These are phyloP conservation scores for Tricholoma sp. DNA, from an alignment of 768 basidiomycete species.

Conservation along the genomic window DNA sequence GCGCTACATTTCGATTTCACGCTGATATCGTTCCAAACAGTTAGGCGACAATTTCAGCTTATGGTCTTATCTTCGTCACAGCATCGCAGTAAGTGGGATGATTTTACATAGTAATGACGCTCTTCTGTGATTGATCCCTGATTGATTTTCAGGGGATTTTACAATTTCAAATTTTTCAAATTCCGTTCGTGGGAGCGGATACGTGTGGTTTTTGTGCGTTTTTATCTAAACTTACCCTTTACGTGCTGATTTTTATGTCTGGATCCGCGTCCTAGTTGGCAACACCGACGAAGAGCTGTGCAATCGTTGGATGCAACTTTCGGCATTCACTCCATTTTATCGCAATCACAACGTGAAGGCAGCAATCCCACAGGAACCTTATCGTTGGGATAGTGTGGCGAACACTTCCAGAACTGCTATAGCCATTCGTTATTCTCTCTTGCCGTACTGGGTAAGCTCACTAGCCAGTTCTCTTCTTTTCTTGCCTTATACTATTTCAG, in stretches of 20 bases:
- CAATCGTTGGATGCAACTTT: constrained; percentile 83
- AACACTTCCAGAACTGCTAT: constrained; percentile 70
- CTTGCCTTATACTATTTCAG: constrained; percentile 25
- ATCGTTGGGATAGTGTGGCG: constrained; percentile 76
- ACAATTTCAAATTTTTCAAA: constrained; percentile 81
- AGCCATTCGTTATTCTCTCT: constrained; percentile 59
- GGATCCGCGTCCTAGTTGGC: constrained; percentile 24
- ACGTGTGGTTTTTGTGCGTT: constrained; percentile 59
- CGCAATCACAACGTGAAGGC: constrained; percentile 69
- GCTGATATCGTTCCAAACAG: constrained; percentile 24
- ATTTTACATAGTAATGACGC: background rate
- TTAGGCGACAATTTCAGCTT: constrained; percentile 75
- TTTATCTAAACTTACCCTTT: constrained; percentile 7
- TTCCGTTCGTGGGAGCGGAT: constrained; percentile 82
- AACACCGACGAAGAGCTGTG: constrained; percentile 81
- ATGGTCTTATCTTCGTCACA: constrained; percentile 69
- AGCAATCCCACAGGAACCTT: constrained; percentile 75
- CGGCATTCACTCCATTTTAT: constrained; percentile 79
- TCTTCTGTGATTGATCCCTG: background rate
- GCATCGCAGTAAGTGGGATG: constrained; percentile 37
- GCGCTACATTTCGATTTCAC: background rate
- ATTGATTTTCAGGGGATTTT: constrained; percentile 51
- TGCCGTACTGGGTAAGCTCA: constrained; percentile 72
- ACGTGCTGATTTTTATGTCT: background rate
- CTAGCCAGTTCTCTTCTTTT: constrained; percentile 1